Base-by-base conservation (phyloP, 2,329 filamentous ascomycete species). In the Clarireedia paspali region DNA sequence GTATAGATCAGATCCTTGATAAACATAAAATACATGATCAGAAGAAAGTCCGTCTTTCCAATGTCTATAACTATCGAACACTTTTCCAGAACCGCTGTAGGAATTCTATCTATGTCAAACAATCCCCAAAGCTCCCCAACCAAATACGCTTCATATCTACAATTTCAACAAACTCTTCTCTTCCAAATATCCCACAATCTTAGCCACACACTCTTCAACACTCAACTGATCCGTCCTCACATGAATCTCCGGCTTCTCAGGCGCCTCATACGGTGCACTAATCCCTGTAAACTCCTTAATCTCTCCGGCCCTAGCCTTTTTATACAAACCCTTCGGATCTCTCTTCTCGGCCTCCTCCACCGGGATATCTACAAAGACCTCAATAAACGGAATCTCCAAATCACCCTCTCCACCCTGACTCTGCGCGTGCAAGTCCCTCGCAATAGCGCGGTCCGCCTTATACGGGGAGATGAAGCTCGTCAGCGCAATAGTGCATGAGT, bases 271-370 rank as follows among this genome's bases (percentile, higher is more conserved):
- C 1, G 94, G 94, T 30, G 92, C 91, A 63, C 87, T 91, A 67
- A 97, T 90, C 55, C 94, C 94, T 1, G 94, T 99, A 71, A 99
- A 99, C 65, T 97, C 90, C 74, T 95, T 94, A 74, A 97, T 97
- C 72, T 95, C 84, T 46, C 94, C 94, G 51, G 88, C 86, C 46
- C 92, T 79, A 12, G 94, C 94, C 82, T 96, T 96, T 81, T 96
- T 96, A 77, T 99, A 99, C 59, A 97, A 76, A 5, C 92, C 94
- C 83, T 99, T 99, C 49, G 94, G 94, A 70, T 99, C 94, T 61
- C 94, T 84, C 81, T 92, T 79, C 82, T 97, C 92, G 39, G 94
- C 92, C 46, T 94, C 89, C 73, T 90, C 89, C 63, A 97, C 80
- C 14, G 91, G 88, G 12, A 97, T 84, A 72, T 99, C 91, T 61